Evolutionary conservation across 306 rosid species (phyloP), one percentile per base, ranked within the genome.

Genomic region (Rosa multiflora): DNA sequence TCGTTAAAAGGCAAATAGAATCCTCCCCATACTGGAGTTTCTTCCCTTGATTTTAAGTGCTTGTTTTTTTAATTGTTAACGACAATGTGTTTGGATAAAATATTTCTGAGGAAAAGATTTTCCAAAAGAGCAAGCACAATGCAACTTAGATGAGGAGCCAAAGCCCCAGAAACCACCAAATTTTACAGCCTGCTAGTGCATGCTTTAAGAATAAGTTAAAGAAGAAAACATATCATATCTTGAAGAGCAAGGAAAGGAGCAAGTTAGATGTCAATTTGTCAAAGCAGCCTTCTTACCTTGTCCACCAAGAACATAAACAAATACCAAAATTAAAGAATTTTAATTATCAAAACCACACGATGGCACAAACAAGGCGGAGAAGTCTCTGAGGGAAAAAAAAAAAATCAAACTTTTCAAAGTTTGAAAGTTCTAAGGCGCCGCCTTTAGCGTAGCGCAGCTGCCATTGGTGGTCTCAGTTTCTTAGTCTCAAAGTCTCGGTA

Each of bases 271-370:
- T 48, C 77, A 43, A 43, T 23, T 55, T 55, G 48, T 68, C 75
- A 74, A 74, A 74, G 79, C 69, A 40, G 48, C 59, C 78, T 18
- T 81, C 21, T 23, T 49, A 76, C 44, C 47, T 43, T 10, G n/a
- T 42, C 70, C n/a, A 40, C 49, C 10, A 75, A n/a, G 1, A 49
- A 6, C 63, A 56, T 29, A 39, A 58, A 66, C 73, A 74, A 21
- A 51, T 14, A 37, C n/a, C 17, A 49, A 35, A n/a, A 20, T 53
- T 29, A 2, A n/a, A 12, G 6, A 17, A 21, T 23, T 13, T 15
- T 17, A 58, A 29, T 58, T 3, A 55, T 4, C 26, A 10, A 15
- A n/a, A 40, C 29, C 44, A 18, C n/a, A 32, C n/a, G 43, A 32
- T 63, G 43, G 43, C 43, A 63, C 64, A 51, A 48, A n/a, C 21